A percentile compares a stretch with the other conserved stretches of the same genome.
Conservation (phyloP, 2,329 filamentous ascomycete species). For the Alternaria viburni region DNA sequence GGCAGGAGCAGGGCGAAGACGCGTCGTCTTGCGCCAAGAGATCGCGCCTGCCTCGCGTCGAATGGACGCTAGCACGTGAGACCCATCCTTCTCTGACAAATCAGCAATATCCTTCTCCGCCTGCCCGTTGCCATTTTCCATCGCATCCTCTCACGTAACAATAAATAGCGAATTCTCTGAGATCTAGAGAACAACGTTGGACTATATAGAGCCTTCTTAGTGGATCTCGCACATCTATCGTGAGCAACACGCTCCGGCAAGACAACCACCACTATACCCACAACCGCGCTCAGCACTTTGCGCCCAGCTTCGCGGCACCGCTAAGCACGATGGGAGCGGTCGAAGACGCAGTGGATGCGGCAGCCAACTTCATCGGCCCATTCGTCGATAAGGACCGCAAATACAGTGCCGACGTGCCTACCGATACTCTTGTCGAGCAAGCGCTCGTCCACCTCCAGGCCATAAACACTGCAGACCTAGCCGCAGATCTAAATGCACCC, state of each 20-base stretch:
- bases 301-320: not conserved
- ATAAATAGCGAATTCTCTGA: not conserved
- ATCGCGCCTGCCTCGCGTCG: not conserved
- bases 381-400: slow-evolving; percentile 29
- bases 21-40: slow-evolving; percentile 17
- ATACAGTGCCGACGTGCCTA: slow-evolving; percentile 12
- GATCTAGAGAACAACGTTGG: not conserved
- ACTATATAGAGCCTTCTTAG: not conserved
- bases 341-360: slow-evolving; percentile 42
- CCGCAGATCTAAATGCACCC: slow-evolving; percentile 38
- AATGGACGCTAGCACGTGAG: slow-evolving; percentile 4
- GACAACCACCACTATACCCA: not conserved
- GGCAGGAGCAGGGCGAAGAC: slow-evolving; percentile 6
- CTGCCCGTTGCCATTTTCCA: not conserved
- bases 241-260: not conserved
- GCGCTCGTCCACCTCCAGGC: slow-evolving; percentile 39
- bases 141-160: not conserved
- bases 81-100: slow-evolving; percentile 10
- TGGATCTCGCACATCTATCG: not conserved
- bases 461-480: slow-evolving; percentile 44
- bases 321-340: slow-evolving; percentile 32
- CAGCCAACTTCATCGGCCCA: slow-evolving; percentile 41
- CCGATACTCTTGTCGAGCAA: slow-evolving; percentile 30
- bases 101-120: not conserved
- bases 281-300: not conserved